These are phyloP conservation scores for Heritiera fomes DNA, from an alignment of 345 rosid genomes.

Conservation along the genomic window DNA sequence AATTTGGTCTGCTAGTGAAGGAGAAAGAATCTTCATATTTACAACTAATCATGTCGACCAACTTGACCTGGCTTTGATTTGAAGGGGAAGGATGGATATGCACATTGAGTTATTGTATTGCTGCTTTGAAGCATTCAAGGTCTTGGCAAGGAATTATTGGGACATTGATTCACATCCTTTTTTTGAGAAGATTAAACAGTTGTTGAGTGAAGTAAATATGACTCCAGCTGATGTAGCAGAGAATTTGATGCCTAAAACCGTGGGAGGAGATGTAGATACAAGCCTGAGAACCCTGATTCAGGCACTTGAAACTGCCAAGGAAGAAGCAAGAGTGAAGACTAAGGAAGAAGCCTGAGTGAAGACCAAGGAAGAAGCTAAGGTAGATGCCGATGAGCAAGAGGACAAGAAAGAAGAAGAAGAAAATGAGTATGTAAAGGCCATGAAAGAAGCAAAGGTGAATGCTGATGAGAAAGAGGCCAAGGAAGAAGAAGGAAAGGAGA, in stretches of 20 bases:
- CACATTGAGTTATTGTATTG: conserved; percentile 43
- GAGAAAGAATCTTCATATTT: conserved; percentile 39
- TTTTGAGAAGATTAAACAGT: conserved; percentile 21
- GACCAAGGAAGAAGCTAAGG: too few relatives aligned
- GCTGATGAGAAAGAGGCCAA: too few relatives aligned
- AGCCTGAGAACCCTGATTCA: conserved; percentile 32
- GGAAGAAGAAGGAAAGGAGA: neutral
- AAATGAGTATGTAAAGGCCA: neutral
- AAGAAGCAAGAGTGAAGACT: neutral
- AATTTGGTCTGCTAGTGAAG: conserved; percentile 44
- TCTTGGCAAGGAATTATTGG: conserved; percentile 36
- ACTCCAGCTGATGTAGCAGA: conserved; percentile 45
- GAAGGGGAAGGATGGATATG: conserved; percentile 48
- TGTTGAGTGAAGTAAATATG: conserved; percentile 34
- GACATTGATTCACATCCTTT: conserved; percentile 31
- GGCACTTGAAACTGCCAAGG: conserved; percentile 31
- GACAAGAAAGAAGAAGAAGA: neutral
- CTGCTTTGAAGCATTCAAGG: conserved; percentile 40
- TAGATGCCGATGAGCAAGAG: too few relatives aligned
- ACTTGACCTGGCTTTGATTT: conserved; percentile 42
- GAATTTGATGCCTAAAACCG: conserved; percentile 37
- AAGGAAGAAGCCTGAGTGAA: neutral
- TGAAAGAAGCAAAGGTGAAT: too few relatives aligned
- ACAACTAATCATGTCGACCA: conserved; percentile 36
- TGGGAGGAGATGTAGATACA: conserved; percentile 19